Evolutionary conservation across 2,329 filamentous ascomycete species (phyloP).

Genomic region (Xylaria sp.): DNA sequence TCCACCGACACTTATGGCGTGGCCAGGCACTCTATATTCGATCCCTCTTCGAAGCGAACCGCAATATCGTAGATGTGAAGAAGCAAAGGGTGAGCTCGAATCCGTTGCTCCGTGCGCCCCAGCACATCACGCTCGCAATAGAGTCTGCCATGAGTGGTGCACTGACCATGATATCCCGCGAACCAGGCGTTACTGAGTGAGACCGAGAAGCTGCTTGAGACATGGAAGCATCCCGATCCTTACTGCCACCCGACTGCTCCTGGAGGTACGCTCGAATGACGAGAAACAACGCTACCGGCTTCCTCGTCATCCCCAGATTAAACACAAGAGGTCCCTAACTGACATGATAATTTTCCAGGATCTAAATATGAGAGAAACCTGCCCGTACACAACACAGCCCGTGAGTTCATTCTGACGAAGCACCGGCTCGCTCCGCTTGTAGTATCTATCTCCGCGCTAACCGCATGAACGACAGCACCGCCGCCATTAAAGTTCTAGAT

Average conservation of each 20-base stretch:
- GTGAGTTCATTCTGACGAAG: constrained; percentile 65
- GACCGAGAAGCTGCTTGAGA: constrained; percentile 86
- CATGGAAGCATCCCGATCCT: constrained; percentile 98
- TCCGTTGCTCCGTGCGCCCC: not conserved
- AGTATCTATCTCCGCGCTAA: constrained; percentile 37
- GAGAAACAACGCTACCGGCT: not conserved
- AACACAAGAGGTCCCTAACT: constrained; percentile 4
- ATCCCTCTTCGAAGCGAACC: constrained; percentile 94
- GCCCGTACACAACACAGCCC: constrained; percentile 79
- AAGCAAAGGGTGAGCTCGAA: constrained; percentile 76
- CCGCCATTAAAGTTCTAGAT: constrained; percentile 62
- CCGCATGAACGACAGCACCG: constrained; percentile 55
- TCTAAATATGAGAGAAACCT: constrained; percentile 98
- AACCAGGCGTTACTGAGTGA: constrained; percentile 82
- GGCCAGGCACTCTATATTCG: constrained; percentile 97
- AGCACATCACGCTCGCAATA: not conserved
- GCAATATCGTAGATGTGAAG: constrained; percentile 82
- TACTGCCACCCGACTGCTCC: constrained; percentile 90
- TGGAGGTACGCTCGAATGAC: constrained; percentile 72
- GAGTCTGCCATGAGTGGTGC: constrained; percentile 20
- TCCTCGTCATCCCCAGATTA: not conserved
- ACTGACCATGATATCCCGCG: constrained; percentile 32
- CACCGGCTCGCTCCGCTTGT: not conserved
- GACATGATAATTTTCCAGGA: constrained; percentile 61
- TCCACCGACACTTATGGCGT: constrained; percentile 92